These are phyloP conservation scores for Tricholoma matsutake DNA, from an alignment of 768 basidiomycete species.

Conservation along the genomic window DNA sequence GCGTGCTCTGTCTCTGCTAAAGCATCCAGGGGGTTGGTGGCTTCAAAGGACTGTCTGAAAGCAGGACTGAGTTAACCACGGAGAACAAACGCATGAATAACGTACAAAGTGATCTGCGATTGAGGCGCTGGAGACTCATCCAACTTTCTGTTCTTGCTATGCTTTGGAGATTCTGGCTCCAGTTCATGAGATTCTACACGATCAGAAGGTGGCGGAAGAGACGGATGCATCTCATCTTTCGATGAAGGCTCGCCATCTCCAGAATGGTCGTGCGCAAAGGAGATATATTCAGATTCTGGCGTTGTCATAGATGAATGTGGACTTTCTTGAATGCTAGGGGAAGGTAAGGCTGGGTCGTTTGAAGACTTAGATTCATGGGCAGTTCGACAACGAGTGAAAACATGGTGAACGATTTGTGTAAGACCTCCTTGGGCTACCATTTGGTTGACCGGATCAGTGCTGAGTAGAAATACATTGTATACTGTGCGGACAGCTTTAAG, in stretches of 20 bases:
- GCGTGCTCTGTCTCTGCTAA: constrained; percentile 31
- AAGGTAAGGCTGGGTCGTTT: constrained; percentile 13
- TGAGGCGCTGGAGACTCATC: not conserved
- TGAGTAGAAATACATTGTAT: constrained; percentile 95
- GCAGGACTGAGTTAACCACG: constrained; percentile 1
- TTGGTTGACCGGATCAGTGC: constrained; percentile 88
- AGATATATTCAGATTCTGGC: constrained; percentile 8
- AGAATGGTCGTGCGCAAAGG: constrained; percentile 2
- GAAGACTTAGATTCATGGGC: constrained; percentile 22
- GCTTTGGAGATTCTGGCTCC: not conserved
- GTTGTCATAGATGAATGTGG: constrained; percentile 12
- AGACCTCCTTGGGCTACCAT: constrained; percentile 98
- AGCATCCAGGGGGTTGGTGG: constrained; percentile 32
- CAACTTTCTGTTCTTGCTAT: not conserved
- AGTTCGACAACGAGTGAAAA: constrained; percentile 78
- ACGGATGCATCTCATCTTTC: not conserved
- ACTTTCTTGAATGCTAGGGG: constrained; percentile 18
- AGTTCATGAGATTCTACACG: not conserved
- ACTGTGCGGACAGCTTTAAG: constrained; percentile 97
- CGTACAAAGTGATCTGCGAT: constrained; percentile 15
- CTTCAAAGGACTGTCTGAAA: constrained; percentile 34
- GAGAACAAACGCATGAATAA: not conserved
- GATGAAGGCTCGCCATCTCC: not conserved
- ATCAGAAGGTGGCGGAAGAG: constrained; percentile 8
- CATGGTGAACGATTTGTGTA: constrained; percentile 97